Evolutionary conservation across 495 filamentous ascomycete genomes (phyloP), one percentile per base, ranked within the genome.

Genomic region (Penicillium macrosclerotiorum): DNA sequence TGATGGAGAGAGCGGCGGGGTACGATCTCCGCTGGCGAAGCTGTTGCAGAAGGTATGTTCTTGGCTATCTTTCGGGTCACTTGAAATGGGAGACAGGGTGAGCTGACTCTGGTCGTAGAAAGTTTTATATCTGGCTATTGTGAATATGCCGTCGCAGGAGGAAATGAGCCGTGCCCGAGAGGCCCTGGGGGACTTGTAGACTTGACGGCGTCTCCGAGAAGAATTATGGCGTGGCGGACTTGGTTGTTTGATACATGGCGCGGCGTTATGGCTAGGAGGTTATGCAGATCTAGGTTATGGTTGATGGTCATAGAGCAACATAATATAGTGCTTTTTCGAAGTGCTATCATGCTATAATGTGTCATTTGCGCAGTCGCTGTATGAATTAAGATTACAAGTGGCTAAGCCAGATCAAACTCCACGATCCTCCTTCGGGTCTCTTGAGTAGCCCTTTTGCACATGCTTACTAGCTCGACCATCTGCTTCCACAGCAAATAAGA

Each of bases 61-160:
- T 35, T 7, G 4, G 26, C 3, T 8, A 1, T 29, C 1, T 26
- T 19, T n/a, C n/a, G n/a, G n/a, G n/a, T n/a, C n/a, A n/a, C n/a
- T n/a, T n/a, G n/a, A n/a, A 4, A 14, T 19, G 12, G 31, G 19
- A 13, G 0, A 9, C 13, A 5, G 30, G 5, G 5, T 3, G 12
- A 32, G 19, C 38, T 53, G 29, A 48, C 13, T 17, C 19, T 18
- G 7, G 1, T n/a, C 23, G 17, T 30, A 78, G 67, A 62, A 72
- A 60, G 70, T 78, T 1, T 37, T 77, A 16, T 80, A 78, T 56
- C 45, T 79, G 33, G 71, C 75, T 58, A 65, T 79, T 49, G 72
- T 77, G 9, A 76, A 79, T 51, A 59, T 77, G 54, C 77, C 77
- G 5, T 62, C 65, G 2, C 62, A 72, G 12, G 69, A 68, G 19